Base-by-base conservation (phyloP, 1,139 yeast genomes). In the Zygotorulaspora mrakii region DNA sequence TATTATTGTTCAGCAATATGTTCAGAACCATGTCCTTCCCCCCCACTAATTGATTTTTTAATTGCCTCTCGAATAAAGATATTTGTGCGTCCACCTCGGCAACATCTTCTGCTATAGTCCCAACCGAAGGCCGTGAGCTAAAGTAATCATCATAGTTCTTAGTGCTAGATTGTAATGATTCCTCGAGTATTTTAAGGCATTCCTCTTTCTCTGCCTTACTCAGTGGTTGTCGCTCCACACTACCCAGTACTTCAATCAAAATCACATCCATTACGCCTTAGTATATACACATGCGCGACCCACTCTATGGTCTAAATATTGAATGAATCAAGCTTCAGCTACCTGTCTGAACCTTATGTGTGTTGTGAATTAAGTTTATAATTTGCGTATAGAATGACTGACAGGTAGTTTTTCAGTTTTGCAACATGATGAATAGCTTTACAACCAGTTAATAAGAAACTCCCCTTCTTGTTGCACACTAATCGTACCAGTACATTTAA, bases 1-100 rank as follows among this genome's bases (percentile, higher is more conserved):
- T 37, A 16, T 39, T 54, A 21, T 55, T 45, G 22, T 53, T 55
- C 30, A 69, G 47, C 2, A 61, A 53, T 18, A 61, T 57, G 18
- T 64, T 61, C 11, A 71, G 50, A 26, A 71, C 65, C 7, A 51
- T 47, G 3, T 48, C 50, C 37, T 65, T 64, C 10, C 63, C 59
- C 1, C 50, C 49, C 3, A 62, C 53, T 10, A 71, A 58, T 5
- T 64, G 46, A 2, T 48, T 48, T 45, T 65, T 67, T 23, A 72
- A 48, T 37, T 61, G 51, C 6, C 57, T 52, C 39, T 71, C 77
- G 12, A 68, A 45, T 0, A 53, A 41, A 16, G 69, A 55, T 35
- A 70, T 67, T 17, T 61, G 41, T 0, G 72, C 68, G 40, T 71
- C 76, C 4, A 72, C 49, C 45, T 74, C 78, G 0, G 77, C 77